Evolutionary conservation across 306 rosid genomes (phyloP), one percentile per base, ranked within the genome.

Genomic region (Lathyrus aphaca): DNA sequence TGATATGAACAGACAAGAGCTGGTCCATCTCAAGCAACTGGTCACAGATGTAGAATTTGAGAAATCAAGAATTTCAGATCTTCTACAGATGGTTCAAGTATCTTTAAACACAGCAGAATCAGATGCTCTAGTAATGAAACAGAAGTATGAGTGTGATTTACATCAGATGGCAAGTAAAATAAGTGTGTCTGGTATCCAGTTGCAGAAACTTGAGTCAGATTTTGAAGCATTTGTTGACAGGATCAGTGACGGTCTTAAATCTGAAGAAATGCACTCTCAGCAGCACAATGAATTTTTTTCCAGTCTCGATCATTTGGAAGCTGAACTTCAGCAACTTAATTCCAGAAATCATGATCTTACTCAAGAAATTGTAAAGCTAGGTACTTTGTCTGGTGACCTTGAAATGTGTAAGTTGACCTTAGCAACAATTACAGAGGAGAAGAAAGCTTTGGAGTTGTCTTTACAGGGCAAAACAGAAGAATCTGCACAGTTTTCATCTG

Each of bases 301-400:
- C 44, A 84, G 72, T 75, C 81, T 88, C 40, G 83, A 88, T 77
- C 86, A 46, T 68, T 78, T 87, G 74, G 92, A 88, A 75, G 74
- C 79, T 64, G 95, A 88, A 77, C 84, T 94, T 72, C 92, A 81
- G 74, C 82, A 85, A 73, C 87, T 94, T 74, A 57, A 79, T 75
- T 87, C 89, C 62, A 77, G 79, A 80, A 83, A 84, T 72, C 78
- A 80, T 67, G 97, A 80, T 42, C 86, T 95, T 72, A 81, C 79
- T 61, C 78, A 83, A 56, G 92, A 91, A 83, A 77, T 87, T 38
- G 48, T 55, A 67, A 82, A 77, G 14, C 62, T 95, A 7, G 83
- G 78, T 71, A 73, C 58, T 35, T 74, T 73, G 75, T 76, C 66
- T 57, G 81, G 85, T 40, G 89, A 88, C 48, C 80, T 94, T 25